Base-by-base conservation (phyloP, 306 rosid species). In the Biancaea sappan region DNA sequence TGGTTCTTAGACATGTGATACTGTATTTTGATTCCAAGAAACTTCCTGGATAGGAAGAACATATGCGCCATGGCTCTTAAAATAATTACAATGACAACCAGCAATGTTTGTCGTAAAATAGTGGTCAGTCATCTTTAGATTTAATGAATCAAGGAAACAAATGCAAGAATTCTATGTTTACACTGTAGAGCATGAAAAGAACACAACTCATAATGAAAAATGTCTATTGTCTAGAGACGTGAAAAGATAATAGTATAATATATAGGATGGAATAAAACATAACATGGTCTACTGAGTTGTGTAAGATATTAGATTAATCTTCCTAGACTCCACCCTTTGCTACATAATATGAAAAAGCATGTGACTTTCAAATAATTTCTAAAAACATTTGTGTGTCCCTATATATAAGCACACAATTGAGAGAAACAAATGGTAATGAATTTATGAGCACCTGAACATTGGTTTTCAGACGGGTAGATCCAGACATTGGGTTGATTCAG, bases 371-470 rank as follows among this genome's bases (percentile, higher is more conserved):
- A 29, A 56, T 50, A 40, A 67, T 72, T 54, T 41, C 68, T 40
- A 66, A 70, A 58, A 65, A n/a, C n/a, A n/a, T n/a, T n/a, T n/a
- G n/a, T n/a, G n/a, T n/a, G n/a, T n/a, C n/a, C n/a, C n/a, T 32
- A 53, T 46, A 59, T 11, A 38, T 46, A 51, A 16, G 71, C 0
- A 61, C 16, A 56, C 34, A 25, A 72, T 24, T 57, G 54, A 72
- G 28, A 76, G 32, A 70, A 70, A 73, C 29, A 84, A 60, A 67
- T 56, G 74, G 56, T 60, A 50, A 5, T 41, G 21, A 50, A 84
- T 47, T 79, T 48, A 51, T 41, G 69, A 34, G 46, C 62, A 94
- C 98, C 97, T 91, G 98, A 77, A 94, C 98, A 50, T n/a, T n/a
- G n/a, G n/a, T n/a, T n/a, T n/a, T n/a, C n/a, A n/a, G n/a, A n/a